phyloP scores from a whole-genome alignment of 2,329 filamentous ascomycete genomes.

The Trichoderma atroviride region DNA sequence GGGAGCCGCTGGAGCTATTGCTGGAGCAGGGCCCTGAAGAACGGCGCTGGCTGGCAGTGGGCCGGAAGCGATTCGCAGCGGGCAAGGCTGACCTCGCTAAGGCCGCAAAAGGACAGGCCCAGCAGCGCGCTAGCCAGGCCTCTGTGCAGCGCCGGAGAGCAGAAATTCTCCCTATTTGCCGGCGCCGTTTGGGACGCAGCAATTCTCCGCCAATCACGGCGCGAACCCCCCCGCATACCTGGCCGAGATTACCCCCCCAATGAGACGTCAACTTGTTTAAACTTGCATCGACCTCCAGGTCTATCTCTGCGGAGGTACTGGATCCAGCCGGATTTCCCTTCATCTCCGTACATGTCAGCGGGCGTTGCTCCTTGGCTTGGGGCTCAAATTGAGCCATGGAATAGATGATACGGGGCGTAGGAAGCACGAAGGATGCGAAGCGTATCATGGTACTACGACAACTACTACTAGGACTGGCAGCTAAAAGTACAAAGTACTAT shows the following conservation, averaged over 20 bases:
- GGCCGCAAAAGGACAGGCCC: too few species aligned
- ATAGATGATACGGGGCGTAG: not conserved
- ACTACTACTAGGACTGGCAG: not conserved
- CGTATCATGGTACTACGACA: not conserved
- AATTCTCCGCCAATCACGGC: conserved; percentile 28
- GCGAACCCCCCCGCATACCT: conserved; percentile 7
- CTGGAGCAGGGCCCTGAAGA: not conserved
- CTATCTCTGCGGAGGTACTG: not conserved
- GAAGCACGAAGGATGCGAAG: not conserved
- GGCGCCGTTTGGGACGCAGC: not conserved
- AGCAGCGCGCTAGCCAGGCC: not conserved
- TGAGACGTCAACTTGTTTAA: not conserved
- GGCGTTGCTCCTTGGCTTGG: not conserved
- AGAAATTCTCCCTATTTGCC: conserved; percentile 29
- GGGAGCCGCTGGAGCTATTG: conserved; percentile 21
- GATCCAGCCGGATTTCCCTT: not conserved
- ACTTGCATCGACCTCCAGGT: not conserved
- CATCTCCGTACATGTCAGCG: not conserved
- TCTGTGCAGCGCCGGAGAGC: not conserved
- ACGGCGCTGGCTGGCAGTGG: too few species aligned
- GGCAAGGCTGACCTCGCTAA: too few species aligned
- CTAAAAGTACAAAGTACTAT: not conserved
- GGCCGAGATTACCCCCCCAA: conserved; percentile 24
- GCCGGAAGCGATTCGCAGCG: not conserved
- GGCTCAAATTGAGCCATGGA: not conserved